Evolutionary conservation across 345 rosid species (phyloP), one percentile per base, ranked within the genome.

Genomic region (Iberis pinnata): DNA sequence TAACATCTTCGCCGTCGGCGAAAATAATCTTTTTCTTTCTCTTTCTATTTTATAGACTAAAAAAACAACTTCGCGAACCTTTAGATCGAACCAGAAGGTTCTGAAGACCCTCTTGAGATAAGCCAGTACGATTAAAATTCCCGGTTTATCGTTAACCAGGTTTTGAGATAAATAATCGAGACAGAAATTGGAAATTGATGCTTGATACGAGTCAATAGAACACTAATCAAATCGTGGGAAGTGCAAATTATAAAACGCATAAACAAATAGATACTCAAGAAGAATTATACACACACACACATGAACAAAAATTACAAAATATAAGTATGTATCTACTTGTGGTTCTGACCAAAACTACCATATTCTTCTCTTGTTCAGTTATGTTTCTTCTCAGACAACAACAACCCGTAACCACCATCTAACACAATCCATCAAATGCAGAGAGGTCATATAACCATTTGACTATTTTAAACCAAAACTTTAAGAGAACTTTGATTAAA

Each of bases 1-100:
- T n/a, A 89, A 67, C 95, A 88, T 84, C 67, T 33, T 71, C 47
- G 58, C 68, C 63, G 38, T 8, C 51, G 56, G 62, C 40, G 58
- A 65, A 22, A n/a, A n/a, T n/a, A n/a, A n/a, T n/a, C n/a, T n/a
- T n/a, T n/a, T n/a, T n/a, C n/a, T n/a, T n/a, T n/a, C n/a, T n/a
- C n/a, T n/a, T n/a, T n/a, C n/a, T n/a, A n/a, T n/a, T n/a, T n/a
- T n/a, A n/a, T n/a, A n/a, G n/a, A n/a, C n/a, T n/a, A n/a, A n/a
- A n/a, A n/a, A n/a, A n/a, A n/a, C n/a, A n/a, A n/a, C n/a, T n/a
- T n/a, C n/a, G n/a, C n/a, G n/a, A 29, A 24, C 52, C 58, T 52
- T 61, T 20, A 0, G 9, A 0, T 0, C 7, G 2, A 6, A 3
- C 5, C 7, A 47, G 56, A 53, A n/a, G 47, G 18, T 43, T 33